Evolutionary conservation across 805 yeast species (phyloP).

Genomic region (Candida pini): DNA sequence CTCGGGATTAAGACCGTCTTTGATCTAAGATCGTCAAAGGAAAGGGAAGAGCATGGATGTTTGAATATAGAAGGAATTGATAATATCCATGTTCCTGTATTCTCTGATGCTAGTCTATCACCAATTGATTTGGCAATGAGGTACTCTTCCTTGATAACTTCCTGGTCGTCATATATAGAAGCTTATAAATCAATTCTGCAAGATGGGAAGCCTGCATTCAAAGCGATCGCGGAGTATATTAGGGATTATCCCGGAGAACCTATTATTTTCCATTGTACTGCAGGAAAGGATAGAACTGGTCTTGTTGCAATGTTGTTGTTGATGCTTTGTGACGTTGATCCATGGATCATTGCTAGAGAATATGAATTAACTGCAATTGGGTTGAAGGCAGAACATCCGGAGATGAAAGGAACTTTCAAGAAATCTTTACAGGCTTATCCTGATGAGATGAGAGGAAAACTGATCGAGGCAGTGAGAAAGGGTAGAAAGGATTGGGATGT

Average conservation of each 20-base stretch:
- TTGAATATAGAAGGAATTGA: conserved; percentile 40
- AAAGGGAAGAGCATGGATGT: conserved; percentile 41
- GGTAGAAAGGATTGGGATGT: conserved; percentile 39
- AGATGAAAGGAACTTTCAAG: conserved; percentile 31
- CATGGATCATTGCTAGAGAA: conserved; percentile 61
- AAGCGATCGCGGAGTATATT: conserved; percentile 46
- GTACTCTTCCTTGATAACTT: conserved; percentile 47
- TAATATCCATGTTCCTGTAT: conserved; percentile 47
- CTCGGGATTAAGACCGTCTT: conserved; percentile 51
- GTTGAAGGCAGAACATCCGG: conserved; percentile 41
- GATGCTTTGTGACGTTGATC: conserved; percentile 58
- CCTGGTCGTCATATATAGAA: conserved; percentile 56
- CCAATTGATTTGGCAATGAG: conserved; percentile 60
- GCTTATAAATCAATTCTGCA: conserved; percentile 57
- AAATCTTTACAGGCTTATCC: conserved; percentile 22
- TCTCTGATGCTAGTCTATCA: conserved; percentile 51
- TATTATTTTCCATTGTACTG: conserved; percentile 70
- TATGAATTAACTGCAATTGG: conserved; percentile 73
- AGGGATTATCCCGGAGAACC: conserved; percentile 48
- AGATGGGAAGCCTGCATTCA: conserved; percentile 43
- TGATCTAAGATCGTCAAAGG: conserved; percentile 64
- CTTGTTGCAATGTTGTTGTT: conserved; percentile 63
- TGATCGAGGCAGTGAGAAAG: conserved; percentile 22
- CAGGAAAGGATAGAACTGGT: conserved; percentile 87
- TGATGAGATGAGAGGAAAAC: conserved; percentile 15